Conservation (phyloP, 805 yeast genomes). For the Barnettozyma salicaria region DNA sequence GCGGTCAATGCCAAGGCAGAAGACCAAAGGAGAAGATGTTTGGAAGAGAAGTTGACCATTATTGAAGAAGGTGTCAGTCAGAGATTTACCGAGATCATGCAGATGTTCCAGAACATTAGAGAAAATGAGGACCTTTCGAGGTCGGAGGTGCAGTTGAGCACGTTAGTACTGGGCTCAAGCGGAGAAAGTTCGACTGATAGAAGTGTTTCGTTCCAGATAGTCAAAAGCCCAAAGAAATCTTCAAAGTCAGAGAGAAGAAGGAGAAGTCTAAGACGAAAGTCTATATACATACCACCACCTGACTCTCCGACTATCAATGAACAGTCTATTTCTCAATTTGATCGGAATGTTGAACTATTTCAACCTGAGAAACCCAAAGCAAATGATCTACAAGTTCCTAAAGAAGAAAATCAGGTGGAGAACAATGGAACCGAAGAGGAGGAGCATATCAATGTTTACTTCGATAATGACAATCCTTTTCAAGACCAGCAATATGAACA, state of each 20-base stretch:
- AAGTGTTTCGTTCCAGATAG: slow-evolving; percentile 24
- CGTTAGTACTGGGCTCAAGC: slow-evolving; percentile 8
- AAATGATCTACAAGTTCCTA: neutral
- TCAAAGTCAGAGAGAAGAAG: slow-evolving; percentile 29
- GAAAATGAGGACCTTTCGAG: slow-evolving; percentile 33
- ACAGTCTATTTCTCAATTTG: slow-evolving; percentile 6
- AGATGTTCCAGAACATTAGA: slow-evolving; percentile 37
- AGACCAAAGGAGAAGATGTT: slow-evolving; percentile 27
- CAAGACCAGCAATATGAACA: slow-evolving; percentile 10
- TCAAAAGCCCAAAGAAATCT: slow-evolving; percentile 20
- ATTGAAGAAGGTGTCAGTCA: slow-evolving; percentile 38
- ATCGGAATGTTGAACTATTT: slow-evolving; percentile 4
- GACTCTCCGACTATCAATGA: slow-evolving; percentile 10
- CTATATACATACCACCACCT: slow-evolving; percentile 31
- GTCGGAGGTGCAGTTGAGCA: slow-evolving; percentile 13
- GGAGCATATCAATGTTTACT: slow-evolving; percentile 22
- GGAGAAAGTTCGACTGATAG: slow-evolving; percentile 15
- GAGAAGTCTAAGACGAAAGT: slow-evolving; percentile 36
- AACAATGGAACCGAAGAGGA: slow-evolving; percentile 11
- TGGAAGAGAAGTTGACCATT: slow-evolving; percentile 32
- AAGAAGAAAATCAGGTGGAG: neutral
- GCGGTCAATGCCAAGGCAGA: slow-evolving; percentile 30
- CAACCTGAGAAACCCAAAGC: slow-evolving; percentile 1
- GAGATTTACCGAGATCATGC: slow-evolving; percentile 41
- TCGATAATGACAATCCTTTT: slow-evolving; percentile 21